Conservation (phyloP, 148 eudicot genomes). For the Silene latifolia region DNA sequence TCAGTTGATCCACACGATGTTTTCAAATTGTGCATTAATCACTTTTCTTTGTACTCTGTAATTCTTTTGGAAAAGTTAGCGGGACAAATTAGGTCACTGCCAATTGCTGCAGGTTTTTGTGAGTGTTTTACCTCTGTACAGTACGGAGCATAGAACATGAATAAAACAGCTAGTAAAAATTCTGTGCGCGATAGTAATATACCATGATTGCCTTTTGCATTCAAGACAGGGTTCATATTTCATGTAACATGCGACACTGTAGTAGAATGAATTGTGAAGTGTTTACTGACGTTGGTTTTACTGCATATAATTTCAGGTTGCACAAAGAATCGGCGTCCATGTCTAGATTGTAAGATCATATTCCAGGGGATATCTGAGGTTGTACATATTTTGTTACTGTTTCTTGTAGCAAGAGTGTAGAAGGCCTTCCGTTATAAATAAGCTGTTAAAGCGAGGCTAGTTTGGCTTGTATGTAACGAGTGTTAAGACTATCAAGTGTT, state of each 20-base stretch:
- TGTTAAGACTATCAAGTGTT: neutral
- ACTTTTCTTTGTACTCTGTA: neutral
- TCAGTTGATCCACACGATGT: neutral
- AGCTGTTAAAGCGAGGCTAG: neutral
- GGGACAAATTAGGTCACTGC: neutral
- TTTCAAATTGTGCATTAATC: neutral
- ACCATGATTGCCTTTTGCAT: neutral
- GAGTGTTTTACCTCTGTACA: too few relatives aligned
- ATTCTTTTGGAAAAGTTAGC: neutral
- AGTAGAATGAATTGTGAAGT: neutral
- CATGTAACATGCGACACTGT: neutral
- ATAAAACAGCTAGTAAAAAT: too few relatives aligned
- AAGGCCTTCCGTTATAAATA: conserved; percentile 11
- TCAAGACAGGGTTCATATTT: too few relatives aligned
- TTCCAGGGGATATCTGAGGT: neutral
- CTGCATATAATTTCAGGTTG: conserved; percentile 50
- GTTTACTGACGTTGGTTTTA: neutral
- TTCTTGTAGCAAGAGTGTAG: conserved; percentile 2
- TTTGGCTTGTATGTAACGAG: neutral
- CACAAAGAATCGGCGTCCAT: conserved; percentile 74
- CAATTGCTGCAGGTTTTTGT: conserved; percentile 9
- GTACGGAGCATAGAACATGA: too few relatives aligned
- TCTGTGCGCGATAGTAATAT: neutral
- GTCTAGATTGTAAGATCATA: conserved; percentile 31
- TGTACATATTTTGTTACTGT: conserved; percentile 7